Conservation (phyloP, 345 rosid genomes). For the Camelina sativa region DNA sequence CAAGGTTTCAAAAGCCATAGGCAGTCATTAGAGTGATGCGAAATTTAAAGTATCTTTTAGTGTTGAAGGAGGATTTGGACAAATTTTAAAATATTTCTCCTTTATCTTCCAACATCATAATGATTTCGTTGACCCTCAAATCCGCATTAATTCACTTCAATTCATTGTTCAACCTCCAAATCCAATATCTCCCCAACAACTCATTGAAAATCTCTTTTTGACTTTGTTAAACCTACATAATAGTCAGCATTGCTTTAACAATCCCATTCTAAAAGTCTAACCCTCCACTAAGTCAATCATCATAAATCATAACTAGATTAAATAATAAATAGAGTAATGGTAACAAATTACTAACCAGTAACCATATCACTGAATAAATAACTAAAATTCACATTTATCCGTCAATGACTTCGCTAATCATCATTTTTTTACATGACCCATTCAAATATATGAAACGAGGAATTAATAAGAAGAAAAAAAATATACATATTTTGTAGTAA, state of each 20-base stretch:
- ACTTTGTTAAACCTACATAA: background rate
- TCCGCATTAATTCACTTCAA: background rate
- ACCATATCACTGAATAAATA: background rate
- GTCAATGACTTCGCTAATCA: background rate
- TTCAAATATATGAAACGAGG: background rate
- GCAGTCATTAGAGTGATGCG: too few relatives aligned
- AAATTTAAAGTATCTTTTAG: too few relatives aligned
- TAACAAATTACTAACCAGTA: background rate
- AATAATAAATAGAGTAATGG: background rate
- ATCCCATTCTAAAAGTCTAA: conserved; percentile 3
- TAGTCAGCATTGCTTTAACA: conserved; percentile 23
- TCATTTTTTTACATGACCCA: background rate
- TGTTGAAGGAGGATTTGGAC: too few relatives aligned
- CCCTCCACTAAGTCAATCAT: background rate
- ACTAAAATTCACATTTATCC: background rate
- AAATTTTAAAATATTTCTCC: too few relatives aligned
- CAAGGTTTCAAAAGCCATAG: too few relatives aligned
- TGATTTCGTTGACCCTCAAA: background rate
- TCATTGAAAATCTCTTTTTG: background rate
- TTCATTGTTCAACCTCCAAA: background rate
- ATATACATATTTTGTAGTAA: background rate
- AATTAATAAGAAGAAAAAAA: background rate
- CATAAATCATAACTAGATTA: background rate
- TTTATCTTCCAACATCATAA: background rate
- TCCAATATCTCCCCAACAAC: conserved; percentile 9